These are phyloP conservation scores for Cucumis sativus DNA, from an alignment of 306 rosid species.

Conservation along the genomic window DNA sequence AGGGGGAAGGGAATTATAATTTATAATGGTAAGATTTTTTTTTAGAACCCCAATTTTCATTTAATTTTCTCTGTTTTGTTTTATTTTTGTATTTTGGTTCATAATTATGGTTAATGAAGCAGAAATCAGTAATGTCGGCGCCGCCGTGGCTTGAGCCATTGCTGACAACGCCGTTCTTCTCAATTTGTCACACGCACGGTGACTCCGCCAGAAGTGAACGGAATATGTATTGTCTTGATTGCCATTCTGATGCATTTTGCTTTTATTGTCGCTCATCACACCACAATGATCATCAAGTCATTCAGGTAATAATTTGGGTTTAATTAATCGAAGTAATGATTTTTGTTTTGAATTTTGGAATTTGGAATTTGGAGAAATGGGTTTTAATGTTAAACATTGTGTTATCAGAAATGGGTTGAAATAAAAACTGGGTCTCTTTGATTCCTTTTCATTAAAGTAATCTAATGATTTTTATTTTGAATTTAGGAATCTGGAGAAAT, in stretches of 20 bases:
- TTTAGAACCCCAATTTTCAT: not conserved
- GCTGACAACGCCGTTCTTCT: conserved; percentile 57
- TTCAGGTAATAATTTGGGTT: conserved; percentile 37
- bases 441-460: no score
- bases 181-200: conserved; percentile 55
- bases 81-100: not conserved
- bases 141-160: conserved; percentile 87
- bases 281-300: conserved; percentile 86
- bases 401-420: not conserved
- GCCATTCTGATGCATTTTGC: conserved; percentile 69
- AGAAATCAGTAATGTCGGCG: conserved; percentile 49
- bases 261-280: conserved; percentile 77
- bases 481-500: not conserved
- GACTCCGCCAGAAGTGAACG: conserved; percentile 71
- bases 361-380: not conserved
- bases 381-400: not conserved
- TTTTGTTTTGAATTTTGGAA: not conserved
- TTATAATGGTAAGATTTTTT: not conserved
- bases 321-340: not conserved
- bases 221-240: conserved; percentile 88
- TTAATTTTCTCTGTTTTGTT: no score
- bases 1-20: not conserved
- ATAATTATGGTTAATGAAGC: not conserved
- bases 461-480: no score
- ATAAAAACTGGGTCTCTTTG: no score